Conservation (phyloP, 495 filamentous ascomycete genomes). For the Podospora didyma region DNA sequence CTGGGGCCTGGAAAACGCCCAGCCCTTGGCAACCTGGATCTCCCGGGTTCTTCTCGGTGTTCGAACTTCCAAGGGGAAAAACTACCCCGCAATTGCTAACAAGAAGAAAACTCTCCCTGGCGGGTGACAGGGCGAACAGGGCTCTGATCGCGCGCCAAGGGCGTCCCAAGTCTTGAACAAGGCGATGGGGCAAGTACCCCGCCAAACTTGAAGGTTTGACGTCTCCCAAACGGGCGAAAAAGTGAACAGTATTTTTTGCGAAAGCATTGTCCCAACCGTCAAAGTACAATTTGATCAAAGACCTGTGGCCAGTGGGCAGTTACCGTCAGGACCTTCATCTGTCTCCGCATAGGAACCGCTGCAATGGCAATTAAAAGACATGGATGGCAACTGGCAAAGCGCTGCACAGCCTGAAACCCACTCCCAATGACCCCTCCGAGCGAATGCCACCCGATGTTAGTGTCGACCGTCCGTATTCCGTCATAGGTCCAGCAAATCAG, state of each 20-base stretch:
- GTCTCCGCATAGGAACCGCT: background rate
- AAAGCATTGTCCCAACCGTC: too few species aligned
- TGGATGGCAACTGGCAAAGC: background rate
- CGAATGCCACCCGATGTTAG: slow-evolving; percentile 4
- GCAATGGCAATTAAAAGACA: slow-evolving; percentile 12
- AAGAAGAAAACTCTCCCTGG: slow-evolving; percentile 15
- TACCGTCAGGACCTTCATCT: background rate
- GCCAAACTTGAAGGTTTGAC: background rate
- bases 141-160: background rate
- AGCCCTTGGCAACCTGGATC: slow-evolving; percentile 29
- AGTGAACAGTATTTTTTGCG: too few species aligned
- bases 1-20: slow-evolving; percentile 19
- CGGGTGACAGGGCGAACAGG: slow-evolving; percentile 4
- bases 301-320: too few species aligned
- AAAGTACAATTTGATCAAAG: too few species aligned
- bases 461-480: slow-evolving; percentile 20
- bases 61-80: background rate
- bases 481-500: slow-evolving; percentile 15
- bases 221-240: too few species aligned
- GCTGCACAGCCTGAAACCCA: slow-evolving; percentile 10
- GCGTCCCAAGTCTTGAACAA: background rate
- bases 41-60: slow-evolving; percentile 13
- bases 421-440: background rate
- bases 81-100: slow-evolving; percentile 16
- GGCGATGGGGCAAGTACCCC: background rate